phyloP scores from a whole-genome alignment of 768 basidiomycete genomes.

The Collybiopsis confluens region DNA sequence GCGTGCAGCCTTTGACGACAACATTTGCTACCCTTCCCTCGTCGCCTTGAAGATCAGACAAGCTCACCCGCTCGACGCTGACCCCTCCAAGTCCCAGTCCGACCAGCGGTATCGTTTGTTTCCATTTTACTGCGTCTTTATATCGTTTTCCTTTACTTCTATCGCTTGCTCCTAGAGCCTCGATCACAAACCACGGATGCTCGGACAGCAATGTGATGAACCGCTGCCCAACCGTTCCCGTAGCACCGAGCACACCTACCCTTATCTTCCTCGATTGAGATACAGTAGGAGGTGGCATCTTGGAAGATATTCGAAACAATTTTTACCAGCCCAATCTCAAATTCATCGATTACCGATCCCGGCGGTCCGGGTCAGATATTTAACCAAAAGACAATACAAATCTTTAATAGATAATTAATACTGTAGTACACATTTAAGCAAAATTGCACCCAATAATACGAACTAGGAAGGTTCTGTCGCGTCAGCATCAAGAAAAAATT shows the following conservation, averaged over 20 bases:
- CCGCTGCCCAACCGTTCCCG: constrained; percentile 93
- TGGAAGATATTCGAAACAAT: neutral
- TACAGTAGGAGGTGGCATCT: neutral
- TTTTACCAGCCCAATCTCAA: too few relatives aligned
- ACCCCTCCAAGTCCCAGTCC: constrained; percentile 6
- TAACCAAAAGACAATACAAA: too few relatives aligned
- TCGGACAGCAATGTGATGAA: constrained; percentile 84
- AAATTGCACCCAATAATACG: constrained; percentile 59
- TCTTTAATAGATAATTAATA: neutral
- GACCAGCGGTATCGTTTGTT: constrained; percentile 68
- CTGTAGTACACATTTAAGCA: constrained; percentile 11
- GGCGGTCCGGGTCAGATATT: too few relatives aligned
- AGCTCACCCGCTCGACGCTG: neutral
- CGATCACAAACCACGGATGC: constrained; percentile 89
- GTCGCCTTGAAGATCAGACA: constrained; percentile 32
- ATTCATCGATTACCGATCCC: too few relatives aligned
- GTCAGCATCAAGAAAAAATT: neutral
- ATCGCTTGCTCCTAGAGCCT: constrained; percentile 84
- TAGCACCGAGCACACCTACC: constrained; percentile 84
- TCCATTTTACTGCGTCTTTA: constrained; percentile 75
- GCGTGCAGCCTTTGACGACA: constrained; percentile 71
- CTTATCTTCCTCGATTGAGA: constrained; percentile 10
- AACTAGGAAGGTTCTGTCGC: constrained; percentile 29
- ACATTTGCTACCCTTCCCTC: constrained; percentile 36
- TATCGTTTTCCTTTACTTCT: constrained; percentile 87